Conservation (phyloP, 495 filamentous ascomycete genomes). For the Bathelium albidoporum region DNA sequence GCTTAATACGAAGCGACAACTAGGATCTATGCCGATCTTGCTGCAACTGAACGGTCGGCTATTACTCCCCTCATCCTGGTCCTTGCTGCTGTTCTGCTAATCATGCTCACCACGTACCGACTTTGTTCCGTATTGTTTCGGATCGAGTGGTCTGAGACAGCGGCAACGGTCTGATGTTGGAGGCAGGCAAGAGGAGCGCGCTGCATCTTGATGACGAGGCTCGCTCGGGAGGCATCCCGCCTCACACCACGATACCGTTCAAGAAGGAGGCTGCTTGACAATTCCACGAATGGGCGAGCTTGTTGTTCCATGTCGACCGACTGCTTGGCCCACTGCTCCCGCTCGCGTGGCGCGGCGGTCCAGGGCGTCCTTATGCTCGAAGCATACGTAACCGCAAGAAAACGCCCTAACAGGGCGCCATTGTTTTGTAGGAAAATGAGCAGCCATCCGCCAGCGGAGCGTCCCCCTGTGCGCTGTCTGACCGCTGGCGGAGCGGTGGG, state of each 20-base stretch:
- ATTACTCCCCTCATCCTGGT: neutral
- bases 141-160: neutral
- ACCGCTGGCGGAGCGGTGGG: constrained; percentile 3
- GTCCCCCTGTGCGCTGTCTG: neutral
- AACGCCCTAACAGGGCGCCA: too few species aligned
- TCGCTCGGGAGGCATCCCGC: neutral
- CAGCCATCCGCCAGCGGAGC: neutral
- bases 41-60: constrained; percentile 1
- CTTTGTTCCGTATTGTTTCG: constrained; percentile 1
- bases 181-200: neutral
- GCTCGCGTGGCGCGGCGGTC: neutral
- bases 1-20: neutral
- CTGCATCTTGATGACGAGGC: neutral
- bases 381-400: neutral
- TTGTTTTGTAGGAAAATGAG: neutral
- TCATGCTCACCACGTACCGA: neutral
- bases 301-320: neutral
- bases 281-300: neutral
- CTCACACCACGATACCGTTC: neutral
- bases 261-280: neutral
- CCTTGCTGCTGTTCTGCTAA: neutral
- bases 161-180: neutral
- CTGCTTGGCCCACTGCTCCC: neutral
- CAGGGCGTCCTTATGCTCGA: too few species aligned
- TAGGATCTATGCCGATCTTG: neutral